A percentile compares a stretch with the other conserved stretches of the same genome.
Evolutionary conservation across 805 yeast genomes (phyloP).

Genomic region (Kodamaea restingae): DNA sequence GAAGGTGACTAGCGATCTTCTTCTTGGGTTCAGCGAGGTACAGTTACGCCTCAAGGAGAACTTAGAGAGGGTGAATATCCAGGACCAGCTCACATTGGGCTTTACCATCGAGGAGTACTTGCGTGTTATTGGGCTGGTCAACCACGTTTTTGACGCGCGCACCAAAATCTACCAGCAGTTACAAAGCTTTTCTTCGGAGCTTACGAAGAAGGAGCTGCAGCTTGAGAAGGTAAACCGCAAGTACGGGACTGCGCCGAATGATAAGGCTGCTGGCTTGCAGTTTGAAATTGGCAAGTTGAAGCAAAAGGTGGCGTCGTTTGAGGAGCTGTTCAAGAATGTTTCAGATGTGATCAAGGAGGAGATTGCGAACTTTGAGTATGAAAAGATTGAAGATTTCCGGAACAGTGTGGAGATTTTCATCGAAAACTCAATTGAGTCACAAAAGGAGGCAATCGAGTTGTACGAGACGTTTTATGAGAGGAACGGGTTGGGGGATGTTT

Average conservation of each 20-base stretch:
- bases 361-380: conserved; percentile 63
- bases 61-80: conserved; percentile 72
- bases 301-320: conserved; percentile 48
- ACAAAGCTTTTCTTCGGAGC: conserved; percentile 42
- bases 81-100: conserved; percentile 82
- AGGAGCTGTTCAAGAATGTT: conserved; percentile 58
- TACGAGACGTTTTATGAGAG: conserved; percentile 83
- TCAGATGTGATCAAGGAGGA: conserved; percentile 66
- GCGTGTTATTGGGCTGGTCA: conserved; percentile 70
- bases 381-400: conserved; percentile 78
- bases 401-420: conserved; percentile 85
- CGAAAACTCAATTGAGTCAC: conserved; percentile 87
- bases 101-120: conserved; percentile 84
- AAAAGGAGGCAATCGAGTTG: conserved; percentile 84
- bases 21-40: conserved; percentile 66
- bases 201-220: conserved; percentile 43
- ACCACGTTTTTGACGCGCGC: conserved; percentile 71
- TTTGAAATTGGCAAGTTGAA: conserved; percentile 58
- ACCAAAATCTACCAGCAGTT: conserved; percentile 46
- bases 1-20: conserved; percentile 56
- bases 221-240: conserved; percentile 42
- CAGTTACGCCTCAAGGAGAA: conserved; percentile 69
- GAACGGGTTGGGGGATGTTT: conserved; percentile 19
- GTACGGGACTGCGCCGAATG: conserved; percentile 48
- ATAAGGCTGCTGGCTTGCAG: conserved; percentile 54